phyloP scores from a whole-genome alignment of 495 filamentous ascomycete genomes.

The Aspergillus incahuasiensis region DNA sequence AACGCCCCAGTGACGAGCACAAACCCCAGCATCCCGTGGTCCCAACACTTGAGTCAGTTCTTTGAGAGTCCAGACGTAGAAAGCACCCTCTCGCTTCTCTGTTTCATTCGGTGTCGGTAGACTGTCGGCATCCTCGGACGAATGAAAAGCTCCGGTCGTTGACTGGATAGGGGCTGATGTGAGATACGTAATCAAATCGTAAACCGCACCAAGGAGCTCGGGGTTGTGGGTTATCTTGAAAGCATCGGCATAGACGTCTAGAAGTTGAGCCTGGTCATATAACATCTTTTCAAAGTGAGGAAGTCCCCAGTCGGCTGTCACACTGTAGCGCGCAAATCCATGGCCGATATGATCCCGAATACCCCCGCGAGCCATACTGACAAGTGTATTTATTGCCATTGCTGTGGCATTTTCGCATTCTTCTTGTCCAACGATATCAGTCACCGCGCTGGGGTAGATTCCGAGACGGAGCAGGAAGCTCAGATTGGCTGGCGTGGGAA shows the following conservation, averaged over 20 bases:
- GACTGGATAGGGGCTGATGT: constrained; percentile 59
- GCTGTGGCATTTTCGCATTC: constrained; percentile 69
- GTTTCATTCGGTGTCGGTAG: constrained; percentile 65
- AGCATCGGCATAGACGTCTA: constrained; percentile 83
- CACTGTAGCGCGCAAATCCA: constrained; percentile 86
- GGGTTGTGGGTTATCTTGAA: constrained; percentile 67
- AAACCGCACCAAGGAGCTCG: constrained; percentile 74
- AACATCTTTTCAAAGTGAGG: constrained; percentile 99
- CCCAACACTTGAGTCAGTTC: constrained; percentile 79
- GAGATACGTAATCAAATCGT: constrained; percentile 81
- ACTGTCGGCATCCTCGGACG: constrained; percentile 92
- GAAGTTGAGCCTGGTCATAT: constrained; percentile 85
- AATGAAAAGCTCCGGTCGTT: constrained; percentile 72
- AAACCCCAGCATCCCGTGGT: constrained; percentile 63
- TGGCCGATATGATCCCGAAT: constrained; percentile 90
- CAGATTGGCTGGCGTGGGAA: constrained; percentile 83
- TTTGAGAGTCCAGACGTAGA: constrained; percentile 89
- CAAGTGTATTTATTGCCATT: constrained; percentile 81
- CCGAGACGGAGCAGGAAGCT: constrained; percentile 75
- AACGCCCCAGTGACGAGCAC: constrained; percentile 82
- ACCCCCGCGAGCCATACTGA: constrained; percentile 77
- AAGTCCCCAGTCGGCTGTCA: constrained; percentile 84
- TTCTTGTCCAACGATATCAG: constrained; percentile 77
- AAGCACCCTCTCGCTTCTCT: constrained; percentile 90
- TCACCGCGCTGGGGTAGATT: constrained; percentile 65